Base-by-base conservation (phyloP, 257 asterid species). In the Ilex aquifolium region DNA sequence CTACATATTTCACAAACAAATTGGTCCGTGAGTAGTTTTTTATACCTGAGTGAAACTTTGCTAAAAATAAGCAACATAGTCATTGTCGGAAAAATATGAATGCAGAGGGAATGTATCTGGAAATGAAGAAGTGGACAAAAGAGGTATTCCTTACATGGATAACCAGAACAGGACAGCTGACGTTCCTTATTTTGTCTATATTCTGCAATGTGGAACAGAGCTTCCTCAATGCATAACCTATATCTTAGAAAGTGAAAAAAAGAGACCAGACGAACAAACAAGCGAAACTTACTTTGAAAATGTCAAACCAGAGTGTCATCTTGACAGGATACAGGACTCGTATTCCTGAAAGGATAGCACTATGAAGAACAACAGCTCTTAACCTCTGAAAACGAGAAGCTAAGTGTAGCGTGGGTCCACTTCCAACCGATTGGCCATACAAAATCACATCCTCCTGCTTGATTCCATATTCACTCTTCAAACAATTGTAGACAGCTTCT, bases 261-360 rank as follows among this genome's bases (percentile, higher is more conserved):
- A 39, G 63, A 40, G 10, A 40, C 14, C 0, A 44, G 48, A 30
- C 0, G 6, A 62, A 61, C 51, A 6, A 53, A 32, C 51, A 57
- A 15, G 53, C 54, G n/a, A 72, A 71, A 67, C 84, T 67, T 72
- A 87, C 99, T 78, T 93, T 87, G 77, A 93, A 93, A 69, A 90
- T 90, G 80, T 93, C 99, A 68, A 93, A 93, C 99, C 99, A 87
- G 82, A 93, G 83, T 69, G 99, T 93, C 82, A 93, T 73, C 82
- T 87, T 93, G 67, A 93, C 97, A 69, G 91, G 91, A 72, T 90
- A 88, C 50, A 93, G 74, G 58, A 93, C 99, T 17, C 99, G 78
- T 75, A 93, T 90, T 77, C 99, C 99, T 8, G 99, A 93, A 80
- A 93, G 97, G 68, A 93, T 85, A 44, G 99, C 99, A 67, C 99